Base-by-base conservation (phyloP, 73 alveolate genomes). In the Paramecium octaurelia region DNA sequence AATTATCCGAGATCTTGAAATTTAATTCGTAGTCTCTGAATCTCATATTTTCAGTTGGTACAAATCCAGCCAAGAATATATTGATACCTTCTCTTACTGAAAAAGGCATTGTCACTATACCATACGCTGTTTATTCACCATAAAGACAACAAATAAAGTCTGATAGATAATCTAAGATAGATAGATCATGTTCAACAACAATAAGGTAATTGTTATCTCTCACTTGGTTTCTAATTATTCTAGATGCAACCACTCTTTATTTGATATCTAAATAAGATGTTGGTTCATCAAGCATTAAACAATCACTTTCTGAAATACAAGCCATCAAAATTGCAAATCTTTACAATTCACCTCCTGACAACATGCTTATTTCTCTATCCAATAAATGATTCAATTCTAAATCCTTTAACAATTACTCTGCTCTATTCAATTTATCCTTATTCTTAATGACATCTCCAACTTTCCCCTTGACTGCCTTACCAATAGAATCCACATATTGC, bases 211-310 rank as follows among this genome's bases (percentile, higher is more conserved):
- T 98, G 85, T 98, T 97, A 54, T 95, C 93, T n/a, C 93, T 73
- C 20, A 96, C 70, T 16, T 97, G 95, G 68, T 95, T 86, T 92
- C 99, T 93, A 83, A 98, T 97, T 24, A 97, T 95, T 70, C 96
- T 96, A 8, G 99, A 99, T 29, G 99, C 99, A 43, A 96, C 94
- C 57, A 98, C 96, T 88, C 99, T 93, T 92, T 98, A 98, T 60
- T 94, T 97, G 36, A 99, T 99, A 95, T 99, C 99, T 76, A 99
- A 95, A 87, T 99, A 99, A 14, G 99, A 96, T 23, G 99, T 94
- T 5, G 99, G 99, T 95, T 99, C 99, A 94, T 99, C 99, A 88
- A 99, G 98, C 99, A 99, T 99, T 92, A 98, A 98, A 54, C 98
- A 98, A 77, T 99, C 99, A 18, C 99, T 97, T 20, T 97, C 95